phyloP scores from a whole-genome alignment of 1,284 basidiomycete species.

The Athelia psychrophila region DNA sequence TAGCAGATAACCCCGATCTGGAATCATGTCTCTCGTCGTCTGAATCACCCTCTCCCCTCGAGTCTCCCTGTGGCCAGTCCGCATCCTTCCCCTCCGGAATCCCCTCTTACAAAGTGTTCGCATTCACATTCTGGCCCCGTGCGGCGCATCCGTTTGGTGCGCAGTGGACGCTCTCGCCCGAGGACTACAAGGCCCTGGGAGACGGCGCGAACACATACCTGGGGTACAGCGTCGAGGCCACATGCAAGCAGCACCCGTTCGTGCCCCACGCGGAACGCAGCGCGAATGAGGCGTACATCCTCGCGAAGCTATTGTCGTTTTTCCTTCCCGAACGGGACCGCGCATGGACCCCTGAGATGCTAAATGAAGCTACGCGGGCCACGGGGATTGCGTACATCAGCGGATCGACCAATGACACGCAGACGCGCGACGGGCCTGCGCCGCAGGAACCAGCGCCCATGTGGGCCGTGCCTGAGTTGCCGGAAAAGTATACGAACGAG shows the following conservation, averaged over 20 bases:
- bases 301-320: conserved; percentile 27
- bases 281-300: conserved; percentile 26
- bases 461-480: conserved; percentile 6
- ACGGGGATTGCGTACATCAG: conserved; percentile 8
- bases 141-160: conserved; percentile 26
- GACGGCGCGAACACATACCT: conserved; percentile 26
- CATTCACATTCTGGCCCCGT: conserved; percentile 29
- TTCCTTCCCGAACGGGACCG: conserved; percentile 13
- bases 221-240: conserved; percentile 32
- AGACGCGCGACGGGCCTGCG: background rate
- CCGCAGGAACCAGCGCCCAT: too few relatives aligned
- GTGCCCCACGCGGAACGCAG: conserved; percentile 16
- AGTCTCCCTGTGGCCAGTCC: too few relatives aligned
- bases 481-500: conserved; percentile 8
- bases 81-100: conserved; percentile 20
- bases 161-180: conserved; percentile 32
- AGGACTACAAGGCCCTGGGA: conserved; percentile 19
- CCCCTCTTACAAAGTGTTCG: conserved; percentile 30
- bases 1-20: conserved; percentile 19
- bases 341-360: conserved; percentile 14
- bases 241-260: conserved; percentile 23
- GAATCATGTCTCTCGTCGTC: background rate
- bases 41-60: too few relatives aligned
- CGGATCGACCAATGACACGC: conserved; percentile 5
- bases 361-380: conserved; percentile 6